Evolutionary conservation across 495 filamentous ascomycete species (phyloP), one percentile per base, ranked within the genome.

Genomic region (Penicillium paradoxum): DNA sequence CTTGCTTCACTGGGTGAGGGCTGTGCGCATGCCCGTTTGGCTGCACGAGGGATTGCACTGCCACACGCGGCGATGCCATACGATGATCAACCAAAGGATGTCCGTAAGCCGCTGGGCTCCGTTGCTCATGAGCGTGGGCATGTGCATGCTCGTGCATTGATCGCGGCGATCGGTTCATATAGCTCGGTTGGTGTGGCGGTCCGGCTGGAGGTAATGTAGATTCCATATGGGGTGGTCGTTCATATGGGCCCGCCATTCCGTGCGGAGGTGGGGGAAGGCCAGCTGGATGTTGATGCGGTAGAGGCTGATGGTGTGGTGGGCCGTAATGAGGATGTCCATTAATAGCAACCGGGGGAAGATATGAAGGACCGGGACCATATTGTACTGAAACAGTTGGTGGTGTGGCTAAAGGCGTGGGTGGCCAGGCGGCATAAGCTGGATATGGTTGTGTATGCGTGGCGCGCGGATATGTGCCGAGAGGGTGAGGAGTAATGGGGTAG

Each of bases 361-460:
- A 73, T 24, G 67, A 52, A 27, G 45, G 45, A 18, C 45, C 45
- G 11, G 30, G 45, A 21, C 64, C 59, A 49, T 74, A 74, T 33
- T 70, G 71, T 15, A 71, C 59, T 3, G 71, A 44, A n/a, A 68
- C 64, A 4, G 63, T 67, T 0, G 74, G 70, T 11, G 74, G 76
- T 19, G 75, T 77, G 8, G 66, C 68, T 41, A 77, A 48, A 6
- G 85, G 82, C 6, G 82, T 85, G n/a, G 82, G 83, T 6, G 86
- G 80, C 85, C 85, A 89, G 21, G 64, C 71, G 21, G 64, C 71
- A 53, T 84, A 84, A 25, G 77, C 73, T 25, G 67, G 53, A 52
- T 80, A 79, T 49, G 71, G 65, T 19, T 73, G 73, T 14, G 77
- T 67, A 47, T 74, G 62, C 32, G 78, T 69, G 55, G 78, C 66